Evolutionary conservation across 352 stramenopile genomes (phyloP).

Genomic region (Thraustochytrium sp.): DNA sequence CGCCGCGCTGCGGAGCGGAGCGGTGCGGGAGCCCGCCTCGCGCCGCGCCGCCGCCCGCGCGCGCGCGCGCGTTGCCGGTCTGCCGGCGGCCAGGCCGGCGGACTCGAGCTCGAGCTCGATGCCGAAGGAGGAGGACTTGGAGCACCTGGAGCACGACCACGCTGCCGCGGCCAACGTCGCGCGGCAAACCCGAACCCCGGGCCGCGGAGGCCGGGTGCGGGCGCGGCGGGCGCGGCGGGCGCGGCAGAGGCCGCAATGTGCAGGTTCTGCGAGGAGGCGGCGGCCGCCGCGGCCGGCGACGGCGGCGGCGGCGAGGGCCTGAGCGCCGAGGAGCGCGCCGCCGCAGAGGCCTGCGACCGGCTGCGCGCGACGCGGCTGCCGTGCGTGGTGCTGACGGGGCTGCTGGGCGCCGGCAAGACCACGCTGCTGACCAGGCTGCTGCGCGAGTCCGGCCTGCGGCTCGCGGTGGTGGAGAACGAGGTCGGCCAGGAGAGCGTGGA

Average conservation of each 20-base stretch:
- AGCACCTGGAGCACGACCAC: too few species aligned
- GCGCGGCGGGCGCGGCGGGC: too few species aligned
- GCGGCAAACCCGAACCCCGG: background rate
- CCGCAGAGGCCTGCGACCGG: background rate
- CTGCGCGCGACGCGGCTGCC: background rate
- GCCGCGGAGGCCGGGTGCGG: background rate
- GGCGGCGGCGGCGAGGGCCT: background rate
- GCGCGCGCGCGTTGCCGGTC: too few species aligned
- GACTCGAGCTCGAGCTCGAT: too few species aligned
- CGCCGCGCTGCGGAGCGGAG: background rate
- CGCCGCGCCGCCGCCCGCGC: too few species aligned
- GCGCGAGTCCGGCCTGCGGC: background rate
- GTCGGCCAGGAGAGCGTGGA: conserved; percentile 26
- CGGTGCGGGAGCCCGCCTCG: background rate
- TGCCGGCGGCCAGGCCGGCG: too few species aligned
- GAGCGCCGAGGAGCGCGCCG: background rate
- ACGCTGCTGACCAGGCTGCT: conserved; percentile 1
- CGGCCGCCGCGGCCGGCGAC: background rate
- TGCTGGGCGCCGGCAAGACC: conserved; percentile 4
- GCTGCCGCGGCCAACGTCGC: too few species aligned
- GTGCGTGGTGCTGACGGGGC: conserved; percentile 23
- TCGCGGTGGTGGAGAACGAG: conserved; percentile 23
- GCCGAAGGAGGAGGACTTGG: too few species aligned
- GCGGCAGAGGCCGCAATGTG: background rate
- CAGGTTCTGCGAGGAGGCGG: conserved; percentile 29